Evolutionary conservation across 805 yeast species (phyloP).

Genomic region (Scheffersomyces coipomensis): DNA sequence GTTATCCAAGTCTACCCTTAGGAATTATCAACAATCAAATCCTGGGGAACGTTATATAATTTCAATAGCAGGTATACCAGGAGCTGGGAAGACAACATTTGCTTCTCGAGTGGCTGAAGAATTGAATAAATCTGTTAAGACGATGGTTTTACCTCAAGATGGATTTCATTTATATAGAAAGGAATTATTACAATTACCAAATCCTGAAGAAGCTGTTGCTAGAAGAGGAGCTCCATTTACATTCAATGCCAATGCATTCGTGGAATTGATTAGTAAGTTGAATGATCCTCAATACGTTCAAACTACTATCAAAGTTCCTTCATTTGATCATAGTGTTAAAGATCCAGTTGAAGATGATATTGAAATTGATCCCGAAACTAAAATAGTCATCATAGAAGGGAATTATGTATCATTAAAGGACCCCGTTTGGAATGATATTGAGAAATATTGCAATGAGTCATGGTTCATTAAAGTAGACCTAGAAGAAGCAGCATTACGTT

Average conservation of each 20-base stretch:
- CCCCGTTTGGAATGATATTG: conserved; percentile 58
- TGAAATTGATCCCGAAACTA: conserved; percentile 40
- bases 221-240: conserved; percentile 87
- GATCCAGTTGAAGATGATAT: conserved; percentile 68
- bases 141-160: conserved; percentile 36
- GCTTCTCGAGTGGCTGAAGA: conserved; percentile 43
- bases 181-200: conserved; percentile 39
- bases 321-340: conserved; percentile 70
- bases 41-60: conserved; percentile 29
- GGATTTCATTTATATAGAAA: conserved; percentile 37
- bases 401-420: conserved; percentile 61
- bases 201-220: conserved; percentile 55
- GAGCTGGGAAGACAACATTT: conserved; percentile 79
- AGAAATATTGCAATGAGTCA: conserved; percentile 36
- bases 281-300: conserved; percentile 7
- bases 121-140: conserved; percentile 13
- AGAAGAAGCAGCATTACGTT: conserved; percentile 49
- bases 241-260: conserved; percentile 56
- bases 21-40: too few relatives aligned
- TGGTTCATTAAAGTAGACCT: conserved; percentile 54
- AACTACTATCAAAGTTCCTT: conserved; percentile 53
- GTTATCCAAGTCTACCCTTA: too few relatives aligned
- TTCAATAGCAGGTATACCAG: conserved; percentile 75
- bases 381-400: conserved; percentile 73
- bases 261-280: conserved; percentile 19